A percentile compares a stretch with the other conserved stretches of the same genome.
phyloP scores from a whole-genome alignment of 2,329 filamentous ascomycete genomes.

The Thelonectria discophora region DNA sequence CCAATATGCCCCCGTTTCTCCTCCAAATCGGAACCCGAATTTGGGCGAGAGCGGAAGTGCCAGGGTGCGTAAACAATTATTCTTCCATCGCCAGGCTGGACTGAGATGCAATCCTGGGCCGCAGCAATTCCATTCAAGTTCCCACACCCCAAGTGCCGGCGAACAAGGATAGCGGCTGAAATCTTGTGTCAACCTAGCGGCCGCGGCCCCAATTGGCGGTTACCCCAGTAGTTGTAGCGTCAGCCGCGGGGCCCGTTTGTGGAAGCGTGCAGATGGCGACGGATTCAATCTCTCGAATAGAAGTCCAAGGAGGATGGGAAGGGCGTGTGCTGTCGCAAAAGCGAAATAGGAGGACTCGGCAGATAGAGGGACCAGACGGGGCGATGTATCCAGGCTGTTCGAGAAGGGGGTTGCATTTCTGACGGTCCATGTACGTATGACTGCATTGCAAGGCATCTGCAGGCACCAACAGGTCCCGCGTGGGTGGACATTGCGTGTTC shows the following conservation, averaged over 20 bases:
- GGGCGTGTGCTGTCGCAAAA: conserved; percentile 4
- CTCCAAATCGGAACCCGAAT: neutral
- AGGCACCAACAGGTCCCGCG: conserved; percentile 22
- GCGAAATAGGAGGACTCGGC: neutral
- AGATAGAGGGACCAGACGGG: neutral
- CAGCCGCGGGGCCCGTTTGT: conserved; percentile 25
- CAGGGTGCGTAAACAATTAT: conserved; percentile 8
- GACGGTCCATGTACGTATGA: conserved; percentile 10
- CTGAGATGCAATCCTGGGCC: conserved; percentile 19
- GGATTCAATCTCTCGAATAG: conserved; percentile 1
- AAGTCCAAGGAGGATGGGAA: neutral
- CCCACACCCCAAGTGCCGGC: conserved; percentile 35
- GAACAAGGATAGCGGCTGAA: conserved; percentile 33
- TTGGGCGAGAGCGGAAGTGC: neutral
- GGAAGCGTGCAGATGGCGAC: conserved; percentile 10
- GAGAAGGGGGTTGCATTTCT: conserved; percentile 21
- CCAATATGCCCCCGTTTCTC: neutral
- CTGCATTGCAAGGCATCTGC: conserved; percentile 23
- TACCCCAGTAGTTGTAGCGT: neutral
- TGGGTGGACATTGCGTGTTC: conserved; percentile 14
- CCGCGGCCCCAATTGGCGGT: conserved; percentile 27
- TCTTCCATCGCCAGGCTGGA: too few relatives aligned
- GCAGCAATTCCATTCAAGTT: conserved; percentile 29
- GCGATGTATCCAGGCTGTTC: neutral
- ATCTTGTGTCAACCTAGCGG: conserved; percentile 14